Percentiles rank a stretch among this genome's conserved stretches.
phyloP scores from a whole-genome alignment of 129 eudicot genomes.

The Cynara cardunculus region DNA sequence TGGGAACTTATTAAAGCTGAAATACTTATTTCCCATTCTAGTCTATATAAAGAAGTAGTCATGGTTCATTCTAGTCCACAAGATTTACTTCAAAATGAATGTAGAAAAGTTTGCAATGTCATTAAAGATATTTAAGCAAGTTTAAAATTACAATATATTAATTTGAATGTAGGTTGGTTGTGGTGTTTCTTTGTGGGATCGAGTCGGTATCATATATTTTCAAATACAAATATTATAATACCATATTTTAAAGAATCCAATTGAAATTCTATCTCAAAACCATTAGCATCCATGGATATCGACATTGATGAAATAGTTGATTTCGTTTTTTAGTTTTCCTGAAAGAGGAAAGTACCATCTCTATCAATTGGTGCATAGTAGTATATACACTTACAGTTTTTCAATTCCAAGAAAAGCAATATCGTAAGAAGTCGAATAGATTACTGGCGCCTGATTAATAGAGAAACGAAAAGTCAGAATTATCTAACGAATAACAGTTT shows the following conservation, averaged over 20 bases:
- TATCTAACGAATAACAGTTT: not conserved
- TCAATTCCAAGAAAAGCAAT: conserved; percentile 87
- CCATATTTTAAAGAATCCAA: not conserved
- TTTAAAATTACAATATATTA: not conserved
- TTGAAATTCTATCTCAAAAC: not conserved
- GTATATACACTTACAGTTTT: conserved; percentile 63
- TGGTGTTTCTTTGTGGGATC: not conserved
- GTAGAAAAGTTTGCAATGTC: not conserved
- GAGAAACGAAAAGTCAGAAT: not conserved
- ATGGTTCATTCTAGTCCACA: not conserved
- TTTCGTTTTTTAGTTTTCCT: not conserved
- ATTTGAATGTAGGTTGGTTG: not conserved
- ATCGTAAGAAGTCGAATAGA: conserved; percentile 75
- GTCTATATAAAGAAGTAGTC: not conserved
- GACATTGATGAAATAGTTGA: not conserved
- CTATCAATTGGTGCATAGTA: not conserved
- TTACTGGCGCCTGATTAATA: conserved; percentile 62
- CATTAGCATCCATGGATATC: not conserved
- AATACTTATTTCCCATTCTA: not conserved
- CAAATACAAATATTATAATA: not conserved
- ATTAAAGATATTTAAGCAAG: not conserved
- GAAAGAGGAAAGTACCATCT: not conserved
- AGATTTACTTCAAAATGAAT: not conserved
- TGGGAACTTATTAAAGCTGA: not conserved
- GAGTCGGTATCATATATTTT: not conserved